These are phyloP conservation scores for Coniella vitis DNA, from an alignment of 2,329 filamentous ascomycete genomes.

Conservation along the genomic window DNA sequence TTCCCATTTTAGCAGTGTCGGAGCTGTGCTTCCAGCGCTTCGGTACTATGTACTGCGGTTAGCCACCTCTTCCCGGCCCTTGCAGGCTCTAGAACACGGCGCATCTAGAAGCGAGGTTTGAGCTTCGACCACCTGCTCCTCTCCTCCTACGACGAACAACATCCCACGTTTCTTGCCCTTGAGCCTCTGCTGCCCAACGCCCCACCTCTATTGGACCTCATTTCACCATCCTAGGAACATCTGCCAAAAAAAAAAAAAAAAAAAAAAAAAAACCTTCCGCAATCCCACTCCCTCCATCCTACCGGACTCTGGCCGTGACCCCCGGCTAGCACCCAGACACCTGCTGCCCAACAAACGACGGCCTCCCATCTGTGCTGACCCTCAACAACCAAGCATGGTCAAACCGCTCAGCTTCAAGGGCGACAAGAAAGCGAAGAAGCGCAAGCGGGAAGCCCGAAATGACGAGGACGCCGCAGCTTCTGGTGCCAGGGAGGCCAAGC, in stretches of 20 bases:
- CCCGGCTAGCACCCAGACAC: not conserved
- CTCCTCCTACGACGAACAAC: not conserved
- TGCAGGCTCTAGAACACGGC: not conserved
- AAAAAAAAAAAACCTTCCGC: not conserved
- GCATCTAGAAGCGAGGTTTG: not conserved
- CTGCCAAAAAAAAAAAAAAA: too few species aligned
- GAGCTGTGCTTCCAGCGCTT: not conserved
- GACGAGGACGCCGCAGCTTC: constrained; percentile 49
- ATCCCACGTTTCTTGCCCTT: constrained; percentile 3
- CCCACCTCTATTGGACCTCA: constrained; percentile 9
- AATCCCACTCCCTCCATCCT: not conserved
- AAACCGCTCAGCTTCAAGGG: constrained; percentile 94
- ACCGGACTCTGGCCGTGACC: not conserved
- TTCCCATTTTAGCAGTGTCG: too few species aligned
- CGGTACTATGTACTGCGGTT: not conserved
- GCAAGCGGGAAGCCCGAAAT: constrained; percentile 13
- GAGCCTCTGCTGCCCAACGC: constrained; percentile 15
- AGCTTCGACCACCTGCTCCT: not conserved
- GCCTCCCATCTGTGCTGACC: not conserved
- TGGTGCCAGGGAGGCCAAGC: constrained; percentile 45
- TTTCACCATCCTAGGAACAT: constrained; percentile 9
- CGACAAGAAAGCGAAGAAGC: constrained; percentile 78
- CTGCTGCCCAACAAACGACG: not conserved
- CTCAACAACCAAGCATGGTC: constrained; percentile 52
- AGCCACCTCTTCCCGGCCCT: not conserved